Conservation (phyloP, 768 basidiomycete genomes). For the Boletus eberwhitei region DNA sequence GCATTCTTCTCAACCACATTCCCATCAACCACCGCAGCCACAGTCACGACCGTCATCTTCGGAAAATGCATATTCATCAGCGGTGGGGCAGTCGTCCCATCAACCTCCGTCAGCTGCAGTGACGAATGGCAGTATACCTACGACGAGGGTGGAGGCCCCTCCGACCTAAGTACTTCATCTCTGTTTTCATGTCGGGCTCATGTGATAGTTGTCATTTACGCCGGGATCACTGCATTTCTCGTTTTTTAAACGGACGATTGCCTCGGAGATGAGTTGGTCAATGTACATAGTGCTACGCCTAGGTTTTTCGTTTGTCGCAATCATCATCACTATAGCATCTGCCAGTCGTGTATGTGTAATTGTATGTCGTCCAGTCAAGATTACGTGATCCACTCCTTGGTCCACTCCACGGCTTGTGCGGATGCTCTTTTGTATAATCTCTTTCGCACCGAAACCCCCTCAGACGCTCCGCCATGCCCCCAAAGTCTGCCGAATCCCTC, state of each 20-base stretch:
- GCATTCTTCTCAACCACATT: slow-evolving; percentile 35
- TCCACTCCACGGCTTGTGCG: neutral
- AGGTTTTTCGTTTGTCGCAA: slow-evolving; percentile 5
- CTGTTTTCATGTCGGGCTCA: slow-evolving; percentile 10
- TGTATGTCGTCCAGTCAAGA: slow-evolving; percentile 7
- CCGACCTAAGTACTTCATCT: slow-evolving; percentile 29
- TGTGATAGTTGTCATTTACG: slow-evolving; percentile 20
- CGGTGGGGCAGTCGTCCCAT: slow-evolving; percentile 33
- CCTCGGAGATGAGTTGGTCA: slow-evolving; percentile 17
- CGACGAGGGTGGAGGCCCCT: slow-evolving; percentile 43
- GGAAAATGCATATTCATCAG: slow-evolving; percentile 52
- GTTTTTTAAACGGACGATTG: slow-evolving; percentile 25
- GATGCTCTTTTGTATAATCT: slow-evolving; percentile 2
- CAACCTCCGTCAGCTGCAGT: slow-evolving; percentile 30
- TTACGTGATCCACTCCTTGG: slow-evolving; percentile 26
- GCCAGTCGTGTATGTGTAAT: slow-evolving; percentile 10
- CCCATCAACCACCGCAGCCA: slow-evolving; percentile 31
- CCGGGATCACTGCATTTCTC: slow-evolving; percentile 22
- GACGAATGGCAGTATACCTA: slow-evolving; percentile 39
- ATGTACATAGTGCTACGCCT: slow-evolving; percentile 30
- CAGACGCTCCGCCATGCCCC: slow-evolving; percentile 23
- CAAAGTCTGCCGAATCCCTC: slow-evolving; percentile 41
- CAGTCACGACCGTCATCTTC: slow-evolving; percentile 60
- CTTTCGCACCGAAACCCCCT: neutral
- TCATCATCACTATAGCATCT: slow-evolving; percentile 19